These are phyloP conservation scores for Pleurozium schreberi DNA, from an alignment of 225 moss, liverwort and hornwort genomes.

Conservation along the genomic window DNA sequence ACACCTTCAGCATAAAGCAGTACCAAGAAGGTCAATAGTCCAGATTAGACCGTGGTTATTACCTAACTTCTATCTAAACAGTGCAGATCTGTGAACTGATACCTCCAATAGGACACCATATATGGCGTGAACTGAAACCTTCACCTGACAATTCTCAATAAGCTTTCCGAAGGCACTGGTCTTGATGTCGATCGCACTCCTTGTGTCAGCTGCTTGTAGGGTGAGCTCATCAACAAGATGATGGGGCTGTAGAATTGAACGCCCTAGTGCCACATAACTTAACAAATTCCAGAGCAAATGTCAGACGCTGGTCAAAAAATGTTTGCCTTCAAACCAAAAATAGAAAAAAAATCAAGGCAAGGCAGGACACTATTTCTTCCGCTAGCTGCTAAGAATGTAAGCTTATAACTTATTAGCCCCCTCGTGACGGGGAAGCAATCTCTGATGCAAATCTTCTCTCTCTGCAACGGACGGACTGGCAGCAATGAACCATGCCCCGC, in stretches of 20 bases:
- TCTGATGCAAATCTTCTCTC: neutral
- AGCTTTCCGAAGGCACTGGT: slow-evolving; percentile 39
- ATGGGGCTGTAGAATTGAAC: slow-evolving; percentile 54
- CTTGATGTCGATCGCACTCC: neutral
- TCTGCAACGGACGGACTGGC: neutral
- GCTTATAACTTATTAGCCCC: too few relatives aligned
- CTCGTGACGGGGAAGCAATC: neutral
- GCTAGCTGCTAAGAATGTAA: neutral
- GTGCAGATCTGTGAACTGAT: neutral
- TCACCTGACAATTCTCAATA: slow-evolving; percentile 49
- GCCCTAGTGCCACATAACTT: slow-evolving; percentile 48
- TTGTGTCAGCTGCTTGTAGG: neutral
- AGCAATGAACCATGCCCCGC: neutral
- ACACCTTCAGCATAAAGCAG: neutral
- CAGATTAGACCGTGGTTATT: neutral
- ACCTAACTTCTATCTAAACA: neutral
- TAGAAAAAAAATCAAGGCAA: neutral
- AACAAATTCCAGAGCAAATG: neutral
- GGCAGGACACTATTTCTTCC: neutral
- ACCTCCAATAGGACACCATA: neutral
- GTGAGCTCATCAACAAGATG: slow-evolving; percentile 37
- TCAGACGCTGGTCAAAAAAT: neutral
- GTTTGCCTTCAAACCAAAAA: neutral
- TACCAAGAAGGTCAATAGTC: neutral
- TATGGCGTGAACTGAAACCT: neutral